Evolutionary conservation across 164 flowering plant species (phyloP), one percentile per base, ranked within the genome.

Genomic region (Amborella trichopoda): DNA sequence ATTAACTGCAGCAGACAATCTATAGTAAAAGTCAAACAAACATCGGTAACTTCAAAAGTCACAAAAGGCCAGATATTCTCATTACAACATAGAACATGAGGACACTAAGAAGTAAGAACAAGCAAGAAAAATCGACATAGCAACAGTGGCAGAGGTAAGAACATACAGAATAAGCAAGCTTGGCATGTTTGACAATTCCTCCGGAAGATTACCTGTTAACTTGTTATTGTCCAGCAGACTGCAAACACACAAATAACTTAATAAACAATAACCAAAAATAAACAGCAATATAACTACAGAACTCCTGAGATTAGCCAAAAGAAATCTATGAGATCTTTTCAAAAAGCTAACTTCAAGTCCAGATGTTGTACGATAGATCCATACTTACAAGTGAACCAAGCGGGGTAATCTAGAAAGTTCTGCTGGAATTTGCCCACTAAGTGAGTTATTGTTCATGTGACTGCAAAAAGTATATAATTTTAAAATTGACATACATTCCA

Each of bases 201-300:
- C 73, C n/a, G 99, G 96, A 55, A 93, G 84, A 58, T 28, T 42
- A 32, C 96, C 99, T 13, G 99, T 66, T 59, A 93, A 71, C 61
- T 93, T 84, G 73, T 88, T 93, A 43, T 80, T 93, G 65, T 93
- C 99, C 58, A 93, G 80, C 50, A 93, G 72, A 53, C 99, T 93
- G 87, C 71, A 76, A 20, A 61, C 2, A 50, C 18, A 33, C 13
- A 58, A 16, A 38, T 4, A 50, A 36, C 42, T 12, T 40, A 41
- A 41, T 30, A 14, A 41, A 50, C 46, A 25, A 16, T 30, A 20
- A 6, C 10, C 9, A 22, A 48, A 17, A 30, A 33, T 23, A 26
- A 46, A 18, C 5, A 8, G 19, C n/a, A 37, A 8, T 1, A 37
- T 5, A 21, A 37, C n/a, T n/a, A 14, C 12, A 5, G 18, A 37